Conservation (phyloP, 768 basidiomycete genomes). For the Collybia sp. region DNA sequence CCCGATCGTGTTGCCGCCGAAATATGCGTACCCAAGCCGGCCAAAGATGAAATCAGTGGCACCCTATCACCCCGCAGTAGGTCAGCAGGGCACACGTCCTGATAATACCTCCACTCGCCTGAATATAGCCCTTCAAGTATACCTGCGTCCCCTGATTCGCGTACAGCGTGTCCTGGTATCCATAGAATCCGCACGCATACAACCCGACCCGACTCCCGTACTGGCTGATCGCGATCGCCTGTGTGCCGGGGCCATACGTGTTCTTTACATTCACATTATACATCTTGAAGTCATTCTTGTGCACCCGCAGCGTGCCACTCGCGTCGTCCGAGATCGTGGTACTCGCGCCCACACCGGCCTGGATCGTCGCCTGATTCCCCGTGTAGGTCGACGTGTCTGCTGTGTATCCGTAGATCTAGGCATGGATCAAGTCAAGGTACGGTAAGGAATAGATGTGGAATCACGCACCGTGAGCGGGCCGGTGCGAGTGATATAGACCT, state of each 20-base stretch:
- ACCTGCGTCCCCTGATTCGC: no score
- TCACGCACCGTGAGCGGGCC: conserved; percentile 32
- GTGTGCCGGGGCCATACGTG: neutral
- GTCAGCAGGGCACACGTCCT: no score
- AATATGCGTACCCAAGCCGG: conserved; percentile 36
- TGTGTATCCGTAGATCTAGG: conserved; percentile 25
- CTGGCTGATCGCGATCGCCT: conserved; percentile 3
- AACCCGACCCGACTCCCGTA: conserved; percentile 20
- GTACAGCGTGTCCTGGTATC: conserved; percentile 1
- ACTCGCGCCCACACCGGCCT: conserved; percentile 17
- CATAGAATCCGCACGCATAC: conserved; percentile 18
- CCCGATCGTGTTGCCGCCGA: conserved; percentile 44
- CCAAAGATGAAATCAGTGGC: conserved; percentile 51
- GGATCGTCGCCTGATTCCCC: conserved; percentile 24
- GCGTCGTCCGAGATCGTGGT: conserved; percentile 22
- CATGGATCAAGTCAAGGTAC: neutral
- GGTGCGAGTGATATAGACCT: conserved; percentile 33
- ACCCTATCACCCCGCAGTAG: conserved; percentile 25
- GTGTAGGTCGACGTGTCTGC: conserved; percentile 21
- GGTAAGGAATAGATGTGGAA: neutral
- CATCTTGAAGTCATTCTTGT: neutral
- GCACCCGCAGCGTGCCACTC: conserved; percentile 3
- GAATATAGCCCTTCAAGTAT: no score
- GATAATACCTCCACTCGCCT: no score
- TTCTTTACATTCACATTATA: neutral